Base-by-base conservation (phyloP, 2,329 filamentous ascomycete genomes). In the Trichoderma koningii region DNA sequence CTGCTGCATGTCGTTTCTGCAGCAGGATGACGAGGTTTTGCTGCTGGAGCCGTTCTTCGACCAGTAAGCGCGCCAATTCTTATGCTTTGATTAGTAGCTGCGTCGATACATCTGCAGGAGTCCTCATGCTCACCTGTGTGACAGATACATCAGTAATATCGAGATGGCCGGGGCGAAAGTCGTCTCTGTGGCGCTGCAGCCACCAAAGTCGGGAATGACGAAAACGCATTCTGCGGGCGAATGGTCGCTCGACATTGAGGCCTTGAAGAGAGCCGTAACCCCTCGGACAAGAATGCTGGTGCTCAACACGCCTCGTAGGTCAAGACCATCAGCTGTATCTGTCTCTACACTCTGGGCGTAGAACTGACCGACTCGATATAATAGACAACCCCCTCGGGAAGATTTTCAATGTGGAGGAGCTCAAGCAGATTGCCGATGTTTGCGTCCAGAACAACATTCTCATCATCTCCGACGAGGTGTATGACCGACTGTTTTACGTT, bases 401-500 rank as follows among this genome's bases (percentile, higher is more conserved):
- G 30, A 59, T 59, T 12, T 59, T 59, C 26, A 41, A 30, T 17
- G 44, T 30, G 7, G 30, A 59, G 14, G 56, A 59, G 15, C 56
- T 59, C 15, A 59, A 50, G 5, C 30, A 38, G 9, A 59, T 59
- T 50, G 44, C 56, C 30, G 56, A 59, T 10, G 56, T 50, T 10
- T 59, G 56, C 14, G 56, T 59, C n/a, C n/a, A 59, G 44, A 59
- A 59, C 44, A 59, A 59, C 19, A 59, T 59, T 50, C 56, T 59
- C 1, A 59, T 59, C 19, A 59, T 59, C 5, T 59, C 56, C 1
- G 56, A 59, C 26, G 56, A 59, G 9, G 56, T 59, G 4, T 59
- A 59, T 34, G 56, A 59, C 15, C 56, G 56, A 26, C 30, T 59
- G 9, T 59, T 59, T 6, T 59, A 59, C 6, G 56, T 59, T 14